Percentiles rank a stretch among this genome's conserved stretches.
phyloP scores from a whole-genome alignment of 345 rosid genomes.

The Eucalyptus guilfoylei region DNA sequence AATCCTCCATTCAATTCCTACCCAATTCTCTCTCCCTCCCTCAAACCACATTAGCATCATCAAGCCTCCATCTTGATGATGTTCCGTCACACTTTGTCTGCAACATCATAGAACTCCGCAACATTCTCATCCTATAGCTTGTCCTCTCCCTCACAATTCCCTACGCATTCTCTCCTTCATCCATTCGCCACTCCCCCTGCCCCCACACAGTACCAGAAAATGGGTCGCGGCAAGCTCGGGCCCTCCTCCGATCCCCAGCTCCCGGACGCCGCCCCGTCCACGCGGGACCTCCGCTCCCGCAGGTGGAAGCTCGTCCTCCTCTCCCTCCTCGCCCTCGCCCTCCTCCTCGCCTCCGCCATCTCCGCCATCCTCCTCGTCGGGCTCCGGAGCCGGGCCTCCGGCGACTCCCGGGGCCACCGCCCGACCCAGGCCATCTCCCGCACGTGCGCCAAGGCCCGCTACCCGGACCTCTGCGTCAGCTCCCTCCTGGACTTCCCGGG shows the following conservation, averaged over 20 bases:
- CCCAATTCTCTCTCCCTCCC: not conserved
- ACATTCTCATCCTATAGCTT: not conserved
- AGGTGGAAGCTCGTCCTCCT: conserved; percentile 33
- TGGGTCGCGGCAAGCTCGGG: conserved; percentile 49
- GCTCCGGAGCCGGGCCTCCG: conserved; percentile 10
- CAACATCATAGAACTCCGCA: not conserved
- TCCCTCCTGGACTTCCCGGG: conserved; percentile 79
- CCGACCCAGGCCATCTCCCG: conserved; percentile 84
- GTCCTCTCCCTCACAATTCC: not conserved
- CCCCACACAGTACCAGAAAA: not conserved
- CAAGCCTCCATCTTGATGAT: not conserved
- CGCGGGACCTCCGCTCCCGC: not conserved
- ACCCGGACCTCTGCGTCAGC: conserved; percentile 55
- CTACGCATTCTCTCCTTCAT: not conserved
- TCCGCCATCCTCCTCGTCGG: conserved; percentile 39
- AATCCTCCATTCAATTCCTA: not conserved
- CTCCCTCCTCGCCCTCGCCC: conserved; percentile 17
- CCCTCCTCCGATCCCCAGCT: not conserved
- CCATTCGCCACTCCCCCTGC: not conserved
- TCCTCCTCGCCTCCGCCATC: conserved; percentile 60
- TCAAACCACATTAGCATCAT: not conserved
- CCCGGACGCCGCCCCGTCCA: not conserved
- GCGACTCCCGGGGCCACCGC: conserved; percentile 6
- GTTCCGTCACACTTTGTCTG: not conserved
- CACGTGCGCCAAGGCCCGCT: conserved; percentile 57